Conservation (phyloP, 352 stramenopile genomes). For the Phytophthora cajani region DNA sequence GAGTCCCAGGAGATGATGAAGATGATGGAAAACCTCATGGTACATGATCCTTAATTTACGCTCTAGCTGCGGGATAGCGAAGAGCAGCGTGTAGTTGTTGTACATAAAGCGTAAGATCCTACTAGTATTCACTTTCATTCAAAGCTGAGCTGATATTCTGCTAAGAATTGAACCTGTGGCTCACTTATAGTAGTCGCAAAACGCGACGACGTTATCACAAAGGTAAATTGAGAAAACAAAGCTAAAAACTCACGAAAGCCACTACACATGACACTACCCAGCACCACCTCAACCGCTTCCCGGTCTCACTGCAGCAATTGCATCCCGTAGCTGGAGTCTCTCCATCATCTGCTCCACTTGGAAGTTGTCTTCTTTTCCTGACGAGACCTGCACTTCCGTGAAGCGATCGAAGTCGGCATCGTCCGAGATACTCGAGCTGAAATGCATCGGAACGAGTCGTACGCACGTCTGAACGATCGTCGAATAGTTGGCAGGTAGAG, state of each 20-base stretch:
- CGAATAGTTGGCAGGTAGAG: not conserved
- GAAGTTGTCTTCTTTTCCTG: constrained; percentile 32
- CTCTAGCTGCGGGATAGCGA: too few relatives aligned
- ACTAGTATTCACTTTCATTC: too few relatives aligned
- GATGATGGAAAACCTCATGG: constrained; percentile 27
- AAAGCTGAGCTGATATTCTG: too few relatives aligned
- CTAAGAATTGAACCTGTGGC: too few relatives aligned
- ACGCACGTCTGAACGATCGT: constrained; percentile 31
- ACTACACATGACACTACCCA: too few relatives aligned
- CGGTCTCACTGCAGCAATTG: constrained; percentile 6
- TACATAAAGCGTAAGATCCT: too few relatives aligned
- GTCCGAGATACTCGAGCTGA: constrained; percentile 4
- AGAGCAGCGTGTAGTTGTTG: too few relatives aligned
- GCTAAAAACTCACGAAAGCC: too few relatives aligned
- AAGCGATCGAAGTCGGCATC: constrained; percentile 20
- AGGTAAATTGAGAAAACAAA: too few relatives aligned
- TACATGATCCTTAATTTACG: constrained; percentile 1
- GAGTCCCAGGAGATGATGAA: constrained; percentile 25
- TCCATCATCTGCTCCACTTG: constrained; percentile 38
- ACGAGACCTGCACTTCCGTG: constrained; percentile 32
- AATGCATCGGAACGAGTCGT: constrained; percentile 34
- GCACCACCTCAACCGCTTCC: too few relatives aligned
- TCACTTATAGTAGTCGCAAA: too few relatives aligned
- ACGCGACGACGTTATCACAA: too few relatives aligned
- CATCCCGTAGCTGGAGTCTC: constrained; percentile 18